Base-by-base conservation (phyloP, 129 eudicot species). In the Calendula officinalis region DNA sequence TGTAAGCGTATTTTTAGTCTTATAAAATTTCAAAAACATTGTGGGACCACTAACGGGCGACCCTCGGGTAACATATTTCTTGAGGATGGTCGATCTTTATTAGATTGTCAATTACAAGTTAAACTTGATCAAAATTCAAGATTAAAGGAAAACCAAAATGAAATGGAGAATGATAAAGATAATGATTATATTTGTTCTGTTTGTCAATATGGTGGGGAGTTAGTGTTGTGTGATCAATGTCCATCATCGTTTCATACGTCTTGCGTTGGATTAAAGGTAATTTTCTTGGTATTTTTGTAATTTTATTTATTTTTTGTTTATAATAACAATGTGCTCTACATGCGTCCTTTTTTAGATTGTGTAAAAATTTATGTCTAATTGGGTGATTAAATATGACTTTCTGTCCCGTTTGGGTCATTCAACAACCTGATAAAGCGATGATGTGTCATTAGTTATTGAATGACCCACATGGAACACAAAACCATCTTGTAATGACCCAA, bases 181-280 rank as follows among this genome's bases (percentile, higher is more conserved):
- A 83, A 76, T 46, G 99, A 92, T 61, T 71, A 76, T 44, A 82
- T 86, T 47, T 90, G 97, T 76, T 84, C 95, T 11, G 74, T 90
- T 30, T 86, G 97, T 75, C 95, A 80, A 38, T 75, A 62, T 39
- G 95, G 97, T 34, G 97, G 97, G 37, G 81, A 82, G 59, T 75
- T 90, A 62, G 56, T 90, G 44, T 74, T 90, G 60, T 90, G 97
- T 52, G 95, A 90, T 64, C 83, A 70, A 37, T 90, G 97, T 56
- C 97, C 97, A 22, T 90, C 97, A 16, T 70, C 92, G 4, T 90
- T 77, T 74, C 97, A 90, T 72, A 81, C 80, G 37, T 60, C 59
- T 66, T 87, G 99, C 73, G 77, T 92, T 40, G 86, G 84, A 61
- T 73, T 92, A 61, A 71, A 80, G 86, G 87, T 79, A 73, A 16